Conservation (phyloP, 306 rosid genomes). For the Oemleria cerasiformis region DNA sequence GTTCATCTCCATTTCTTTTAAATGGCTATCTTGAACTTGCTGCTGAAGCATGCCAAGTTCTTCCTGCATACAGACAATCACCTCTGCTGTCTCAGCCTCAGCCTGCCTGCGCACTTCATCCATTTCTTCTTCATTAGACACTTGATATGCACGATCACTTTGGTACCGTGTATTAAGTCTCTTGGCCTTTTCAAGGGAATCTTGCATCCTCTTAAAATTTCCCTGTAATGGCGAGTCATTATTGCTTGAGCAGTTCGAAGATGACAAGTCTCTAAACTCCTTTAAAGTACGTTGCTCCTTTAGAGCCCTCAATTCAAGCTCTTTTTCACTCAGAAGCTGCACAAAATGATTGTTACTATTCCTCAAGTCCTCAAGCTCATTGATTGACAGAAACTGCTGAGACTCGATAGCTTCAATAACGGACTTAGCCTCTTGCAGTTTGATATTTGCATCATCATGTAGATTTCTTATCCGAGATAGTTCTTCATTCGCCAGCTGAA, state of each 20-base stretch:
- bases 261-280: slow-evolving; percentile 43
- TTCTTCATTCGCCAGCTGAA: slow-evolving; percentile 44
- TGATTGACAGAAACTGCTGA: slow-evolving; percentile 68
- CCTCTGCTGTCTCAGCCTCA: slow-evolving; percentile 96
- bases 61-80: slow-evolving; percentile 91
- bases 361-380: slow-evolving; percentile 70
- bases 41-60: slow-evolving; percentile 73
- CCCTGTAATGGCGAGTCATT: slow-evolving; percentile 46
- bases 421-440: slow-evolving; percentile 60
- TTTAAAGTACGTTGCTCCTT: slow-evolving; percentile 50
- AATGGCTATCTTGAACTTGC: slow-evolving; percentile 60
- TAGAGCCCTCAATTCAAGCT: slow-evolving; percentile 55
- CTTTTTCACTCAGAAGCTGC: slow-evolving; percentile 56
- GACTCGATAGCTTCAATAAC: slow-evolving; percentile 76
- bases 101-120: slow-evolving; percentile 76
- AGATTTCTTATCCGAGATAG: slow-evolving; percentile 41
- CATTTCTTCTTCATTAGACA: slow-evolving; percentile 83
- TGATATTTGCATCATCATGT: slow-evolving; percentile 44
- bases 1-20: slow-evolving; percentile 73
- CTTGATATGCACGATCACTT: slow-evolving; percentile 73
- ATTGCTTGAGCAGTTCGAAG: slow-evolving; percentile 33
- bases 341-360: slow-evolving; percentile 40
- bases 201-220: slow-evolving; percentile 75
- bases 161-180: slow-evolving; percentile 64
- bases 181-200: slow-evolving; percentile 90